Base-by-base conservation (phyloP, 1,284 basidiomycete genomes). In the Phylloboletellus chloephorus region DNA sequence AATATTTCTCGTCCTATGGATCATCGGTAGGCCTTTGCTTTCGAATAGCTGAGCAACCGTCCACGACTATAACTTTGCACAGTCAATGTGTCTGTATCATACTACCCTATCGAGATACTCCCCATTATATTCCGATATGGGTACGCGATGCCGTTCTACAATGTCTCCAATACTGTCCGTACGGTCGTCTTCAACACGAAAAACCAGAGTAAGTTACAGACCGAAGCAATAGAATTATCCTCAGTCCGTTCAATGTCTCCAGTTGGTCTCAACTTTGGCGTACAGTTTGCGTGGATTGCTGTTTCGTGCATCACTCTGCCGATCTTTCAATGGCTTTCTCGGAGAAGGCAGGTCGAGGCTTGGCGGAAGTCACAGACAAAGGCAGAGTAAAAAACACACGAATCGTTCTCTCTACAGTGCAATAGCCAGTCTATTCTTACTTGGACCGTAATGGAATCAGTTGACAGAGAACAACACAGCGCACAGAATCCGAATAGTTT, bases 71-170 rank as follows among this genome's bases (percentile, higher is more conserved):
- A n/a, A 21, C 20, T 36, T 37, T 43, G 31, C 31, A 12, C 33
- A 80, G 76, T 61, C n/a, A 87, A 88, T 53, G 82, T 88, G 24
- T 78, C 82, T 0, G 78, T 83, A 20, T 72, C 67, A 15, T 62
- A 69, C 41, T 72, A 78, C 37, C 86, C 87, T 0, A 74, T 84
- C 41, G 74, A 81, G 44, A 67, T 85, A 1, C 70, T 86, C n/a
- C 83, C 84, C 0, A 50, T 52, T 38, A 61, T 89, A 44, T 89
- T 71, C 64, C 68, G 69, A 38, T 83, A 82, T 48, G 81, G 79
- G 3, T 81, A 79, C 44, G 83, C 75, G 0, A 70, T 71, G 54
- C 86, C 86, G 0, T 87, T 88, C 62, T 87, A 83, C 64, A 83
- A 86, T 51, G 66, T 82, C 21, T 73, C 74, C 2, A 60, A 63